Evolutionary conservation across 805 yeast genomes (phyloP), one percentile per base, ranked within the genome.

Genomic region (Yamadazyma ubonensis): DNA sequence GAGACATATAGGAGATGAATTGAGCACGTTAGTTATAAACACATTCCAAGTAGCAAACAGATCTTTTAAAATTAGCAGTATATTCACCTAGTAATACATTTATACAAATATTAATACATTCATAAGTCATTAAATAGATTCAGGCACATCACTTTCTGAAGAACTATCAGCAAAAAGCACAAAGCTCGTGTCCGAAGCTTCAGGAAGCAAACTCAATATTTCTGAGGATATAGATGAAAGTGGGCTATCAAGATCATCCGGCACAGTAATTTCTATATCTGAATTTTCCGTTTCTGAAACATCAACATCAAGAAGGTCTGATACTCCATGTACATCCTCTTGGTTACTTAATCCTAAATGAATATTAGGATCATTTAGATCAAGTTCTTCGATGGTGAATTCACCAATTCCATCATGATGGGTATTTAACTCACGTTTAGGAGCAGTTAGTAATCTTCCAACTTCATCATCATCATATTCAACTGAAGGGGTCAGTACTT

Each of bases 381-480:
- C 11, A 11, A 35, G 9, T n/a, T 9, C 12, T 5, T 35, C 38
- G 9, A 35, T 20, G 6, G 38, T 26, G 3, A 35, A 17, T 12
- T 17, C 2, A 4, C 32, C 26, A 18, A 27, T 26, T 4, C 11
- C 31, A 19, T 30, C 31, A 5, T 5, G 9, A 16, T 10, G 8
- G 10, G 27, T 9, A 19, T 11, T 26, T 8, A 9, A 14, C 8
- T 33, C 22, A 7, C 29, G 9, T 18, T 17, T n/a, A 4, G 44
- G 44, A 11, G 29, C 36, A 7, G 23, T 15, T 11, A 36, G 11
- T 17, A 47, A 20, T 9, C 18, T 15, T 1, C n/a, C 19, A 9
- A 42, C 33, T 21, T 39, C 36, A 6, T 28, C 32, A n/a, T 39
- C 36, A 20, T 47, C 46, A 12, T 30, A 36, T 3, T 17, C 25